A percentile compares a stretch with the other conserved stretches of the same genome.
phyloP scores from a whole-genome alignment of 2,329 filamentous ascomycete genomes.

The Arthrinium phaeospermum region DNA sequence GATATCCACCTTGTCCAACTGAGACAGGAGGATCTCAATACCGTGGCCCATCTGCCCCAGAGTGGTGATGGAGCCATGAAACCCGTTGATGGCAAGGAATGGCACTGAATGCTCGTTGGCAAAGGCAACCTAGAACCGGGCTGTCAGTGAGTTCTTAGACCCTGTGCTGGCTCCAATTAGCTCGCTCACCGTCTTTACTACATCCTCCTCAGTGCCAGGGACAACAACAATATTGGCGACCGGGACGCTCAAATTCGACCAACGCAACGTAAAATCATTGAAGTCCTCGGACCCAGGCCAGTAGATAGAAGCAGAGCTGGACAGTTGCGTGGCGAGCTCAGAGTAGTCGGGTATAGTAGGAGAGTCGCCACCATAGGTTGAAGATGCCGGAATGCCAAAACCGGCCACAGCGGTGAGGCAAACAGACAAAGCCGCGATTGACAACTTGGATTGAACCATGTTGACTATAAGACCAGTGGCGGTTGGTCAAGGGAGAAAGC shows the following conservation, averaged over 20 bases:
- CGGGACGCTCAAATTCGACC: conserved; percentile 52
- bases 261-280: conserved; percentile 44
- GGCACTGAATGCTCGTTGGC: conserved; percentile 44
- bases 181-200: conserved; percentile 48
- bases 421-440: neutral
- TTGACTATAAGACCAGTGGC: neutral
- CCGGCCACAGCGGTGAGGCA: neutral
- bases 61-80: conserved; percentile 46
- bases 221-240: conserved; percentile 52
- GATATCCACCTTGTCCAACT: conserved; percentile 43
- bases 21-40: conserved; percentile 46
- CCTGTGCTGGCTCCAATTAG: too few species aligned
- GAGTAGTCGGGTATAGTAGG: neutral
- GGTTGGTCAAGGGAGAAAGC: neutral
- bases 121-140: conserved; percentile 43
- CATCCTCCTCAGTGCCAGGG: conserved; percentile 53
- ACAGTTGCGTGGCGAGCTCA: conserved; percentile 4
- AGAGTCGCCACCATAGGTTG: too few species aligned
- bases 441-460: neutral
- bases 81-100: conserved; percentile 45
- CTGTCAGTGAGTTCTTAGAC: neutral
- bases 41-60: conserved; percentile 45
- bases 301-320: neutral
- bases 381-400: neutral
- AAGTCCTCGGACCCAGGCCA: conserved; percentile 48